Conservation (phyloP, 768 basidiomycete genomes). For the Tulasnella sp. region DNA sequence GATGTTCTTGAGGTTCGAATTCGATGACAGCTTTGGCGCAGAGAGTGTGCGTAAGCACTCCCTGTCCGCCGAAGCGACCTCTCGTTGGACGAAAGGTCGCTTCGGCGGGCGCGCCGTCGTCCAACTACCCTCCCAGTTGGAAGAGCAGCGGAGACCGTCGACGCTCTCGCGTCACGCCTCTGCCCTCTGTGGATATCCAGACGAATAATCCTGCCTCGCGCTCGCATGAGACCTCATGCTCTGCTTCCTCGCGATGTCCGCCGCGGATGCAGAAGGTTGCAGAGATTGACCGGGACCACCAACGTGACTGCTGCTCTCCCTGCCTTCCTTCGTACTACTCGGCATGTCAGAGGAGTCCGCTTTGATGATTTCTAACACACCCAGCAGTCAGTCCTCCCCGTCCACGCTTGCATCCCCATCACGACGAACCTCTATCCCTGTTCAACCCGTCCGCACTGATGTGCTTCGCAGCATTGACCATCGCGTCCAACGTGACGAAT, state of each 20-base stretch:
- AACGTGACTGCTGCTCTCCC: not conserved
- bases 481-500: slow-evolving; percentile 15
- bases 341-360: not conserved
- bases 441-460: slow-evolving; percentile 12
- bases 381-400: not conserved
- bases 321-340: not conserved
- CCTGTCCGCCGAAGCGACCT: not conserved
- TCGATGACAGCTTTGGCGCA: too few relatives aligned
- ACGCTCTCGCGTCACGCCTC: not conserved
- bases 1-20: too few relatives aligned
- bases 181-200: not conserved
- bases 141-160: not conserved
- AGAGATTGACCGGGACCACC: not conserved
- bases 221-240: not conserved
- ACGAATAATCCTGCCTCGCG: not conserved
- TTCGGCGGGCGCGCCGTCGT: not conserved
- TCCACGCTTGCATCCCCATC: too few relatives aligned
- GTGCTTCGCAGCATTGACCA: slow-evolving; percentile 14
- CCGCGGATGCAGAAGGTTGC: not conserved
- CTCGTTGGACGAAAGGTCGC: not conserved
- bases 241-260: not conserved
- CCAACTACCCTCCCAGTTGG: not conserved
- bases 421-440: slow-evolving; percentile 3
- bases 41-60: too few relatives aligned
- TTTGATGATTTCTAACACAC: not conserved